Base-by-base conservation (phyloP, 2,329 filamentous ascomycete genomes). In the Scopulariopsis brevicaulis region DNA sequence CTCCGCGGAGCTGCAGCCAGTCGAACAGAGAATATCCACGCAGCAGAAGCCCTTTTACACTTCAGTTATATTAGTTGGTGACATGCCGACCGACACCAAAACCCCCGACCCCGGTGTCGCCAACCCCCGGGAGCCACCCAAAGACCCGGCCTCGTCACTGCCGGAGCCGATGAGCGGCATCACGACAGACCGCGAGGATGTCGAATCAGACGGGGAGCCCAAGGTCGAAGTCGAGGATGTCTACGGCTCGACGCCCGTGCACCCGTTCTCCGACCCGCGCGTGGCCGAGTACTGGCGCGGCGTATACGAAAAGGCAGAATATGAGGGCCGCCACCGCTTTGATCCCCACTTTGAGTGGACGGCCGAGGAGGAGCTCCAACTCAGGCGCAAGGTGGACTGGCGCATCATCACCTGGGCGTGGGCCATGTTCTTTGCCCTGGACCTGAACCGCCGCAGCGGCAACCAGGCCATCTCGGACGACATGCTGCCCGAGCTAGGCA, bases 251-350 rank as follows among this genome's bases (percentile, higher is more conserved):
- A 40, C 37, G 4, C 37, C 37, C 5, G 37, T 40, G 37, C 37
- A 77, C 53, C 59, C 71, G 37, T 84, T 84, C 62, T 69, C 74
- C 0, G 77, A 82, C 55, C 74, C 77, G 2, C 70, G 71, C 2
- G 70, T 79, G 1, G 78, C 79, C 1, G 74, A 77, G 22, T 74
- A 79, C 63, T 84, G 79, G 75, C 70, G 72, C 1, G 68, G 69
- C 4, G 65, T 82, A 3, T 84, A 83, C 60, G 78, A 83, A 61
- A 75, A 76, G 7, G 78, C 79, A 1, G 60, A 68, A 0, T 86
- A 85, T 63, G 83, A 86, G 67, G 82, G 83, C n/a, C 70, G 76
- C 1, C 82, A 86, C 65, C 75, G 82, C 14, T 86, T 81, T 64
- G 82, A 86, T 61, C 60, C 60, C 1, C 15, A 12, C 5, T 60